These are phyloP conservation scores for Globisporangium yorkense DNA, from an alignment of 352 stramenopile species.

Conservation along the genomic window DNA sequence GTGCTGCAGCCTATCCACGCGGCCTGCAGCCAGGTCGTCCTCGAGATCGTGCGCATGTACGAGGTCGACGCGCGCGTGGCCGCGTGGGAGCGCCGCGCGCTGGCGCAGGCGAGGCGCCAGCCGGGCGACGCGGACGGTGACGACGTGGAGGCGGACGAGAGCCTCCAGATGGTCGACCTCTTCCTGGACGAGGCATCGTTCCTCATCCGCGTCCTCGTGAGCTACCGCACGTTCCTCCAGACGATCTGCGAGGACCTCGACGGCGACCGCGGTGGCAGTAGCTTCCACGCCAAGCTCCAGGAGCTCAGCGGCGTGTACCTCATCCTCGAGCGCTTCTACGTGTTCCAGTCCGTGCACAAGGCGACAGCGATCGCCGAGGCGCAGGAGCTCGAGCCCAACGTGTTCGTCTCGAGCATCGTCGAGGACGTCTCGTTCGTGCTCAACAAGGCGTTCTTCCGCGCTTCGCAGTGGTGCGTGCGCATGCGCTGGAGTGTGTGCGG, in stretches of 20 bases:
- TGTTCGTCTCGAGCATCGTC: conserved; percentile 78
- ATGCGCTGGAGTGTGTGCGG: background rate
- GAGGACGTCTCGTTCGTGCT: conserved; percentile 84
- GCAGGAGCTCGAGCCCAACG: conserved; percentile 55
- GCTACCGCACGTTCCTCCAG: conserved; percentile 52
- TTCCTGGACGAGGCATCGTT: conserved; percentile 78
- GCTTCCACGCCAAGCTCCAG: conserved; percentile 57
- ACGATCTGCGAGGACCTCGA: conserved; percentile 50
- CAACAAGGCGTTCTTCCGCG: conserved; percentile 75
- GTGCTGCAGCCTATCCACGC: conserved; percentile 62
- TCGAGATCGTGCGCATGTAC: conserved; percentile 77
- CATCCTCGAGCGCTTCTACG: conserved; percentile 78
- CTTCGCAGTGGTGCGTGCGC: conserved; percentile 55
- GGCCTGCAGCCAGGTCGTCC: conserved; percentile 34
- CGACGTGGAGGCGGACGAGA: conserved; percentile 68
- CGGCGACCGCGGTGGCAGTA: conserved; percentile 15
- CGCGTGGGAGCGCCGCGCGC: conserved; percentile 71
- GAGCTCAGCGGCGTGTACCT: conserved; percentile 80
- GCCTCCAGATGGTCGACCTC: conserved; percentile 83
- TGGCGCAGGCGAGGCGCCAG: conserved; percentile 45
- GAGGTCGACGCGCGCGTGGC: conserved; percentile 61
- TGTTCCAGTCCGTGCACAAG: conserved; percentile 83
- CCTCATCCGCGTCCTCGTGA: conserved; percentile 66
- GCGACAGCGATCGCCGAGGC: conserved; percentile 75
- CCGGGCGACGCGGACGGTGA: conserved; percentile 20